These are phyloP conservation scores for Lablab purpureus DNA, from an alignment of 306 rosid genomes.

Conservation along the genomic window DNA sequence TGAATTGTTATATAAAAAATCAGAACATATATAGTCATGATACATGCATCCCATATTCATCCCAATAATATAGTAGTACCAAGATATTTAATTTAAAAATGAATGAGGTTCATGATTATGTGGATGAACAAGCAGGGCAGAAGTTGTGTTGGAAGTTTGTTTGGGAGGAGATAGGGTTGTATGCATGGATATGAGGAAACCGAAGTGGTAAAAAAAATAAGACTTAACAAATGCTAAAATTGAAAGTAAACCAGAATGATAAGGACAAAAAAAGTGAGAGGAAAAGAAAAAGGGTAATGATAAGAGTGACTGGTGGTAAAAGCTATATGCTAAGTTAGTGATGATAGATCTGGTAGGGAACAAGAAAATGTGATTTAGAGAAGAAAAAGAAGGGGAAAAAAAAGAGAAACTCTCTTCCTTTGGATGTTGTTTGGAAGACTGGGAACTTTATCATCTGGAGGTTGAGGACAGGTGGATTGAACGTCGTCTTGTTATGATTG, in stretches of 20 bases:
- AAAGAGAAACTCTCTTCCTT: constrained; percentile 13
- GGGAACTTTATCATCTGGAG: constrained; percentile 42
- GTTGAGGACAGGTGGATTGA: constrained; percentile 47
- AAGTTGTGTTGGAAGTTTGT: constrained; percentile 25
- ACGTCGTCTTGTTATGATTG: constrained; percentile 55
- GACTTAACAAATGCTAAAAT: constrained; percentile 31
- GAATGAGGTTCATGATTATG: constrained; percentile 34
- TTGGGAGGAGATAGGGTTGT: constrained; percentile 2
- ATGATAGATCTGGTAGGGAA: constrained; percentile 12
- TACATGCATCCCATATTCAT: neutral
- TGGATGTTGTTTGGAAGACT: constrained; percentile 33
- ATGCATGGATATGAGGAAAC: constrained; percentile 38
- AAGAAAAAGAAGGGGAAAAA: neutral
- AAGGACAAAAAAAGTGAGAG: constrained; percentile 24
- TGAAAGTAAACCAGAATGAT: constrained; percentile 39
- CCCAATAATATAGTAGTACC: neutral
- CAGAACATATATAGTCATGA: neutral
- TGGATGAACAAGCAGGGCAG: constrained; percentile 5
- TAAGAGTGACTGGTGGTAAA: constrained; percentile 16
- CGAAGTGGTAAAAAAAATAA: constrained; percentile 18
- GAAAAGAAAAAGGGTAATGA: constrained; percentile 6
- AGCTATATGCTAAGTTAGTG: neutral
- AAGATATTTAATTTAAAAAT: neutral
- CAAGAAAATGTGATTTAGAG: neutral
- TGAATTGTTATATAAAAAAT: neutral